Percentiles rank a stretch among this genome's conserved stretches.
Conservation (phyloP, 2,329 filamentous ascomycete species). For the Exophiala alcalophila region DNA sequence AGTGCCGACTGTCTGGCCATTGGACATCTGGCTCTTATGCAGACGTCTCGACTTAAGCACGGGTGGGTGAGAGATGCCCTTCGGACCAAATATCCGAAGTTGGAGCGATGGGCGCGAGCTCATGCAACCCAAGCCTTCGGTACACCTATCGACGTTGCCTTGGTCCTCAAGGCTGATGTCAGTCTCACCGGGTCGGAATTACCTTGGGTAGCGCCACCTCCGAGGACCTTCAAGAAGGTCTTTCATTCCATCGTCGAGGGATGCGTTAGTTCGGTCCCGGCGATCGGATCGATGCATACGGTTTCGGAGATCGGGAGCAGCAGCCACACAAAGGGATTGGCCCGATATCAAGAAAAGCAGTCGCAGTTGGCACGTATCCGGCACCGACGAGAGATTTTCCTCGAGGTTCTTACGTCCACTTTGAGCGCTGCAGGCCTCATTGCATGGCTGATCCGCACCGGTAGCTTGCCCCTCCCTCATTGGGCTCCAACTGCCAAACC, state of each 20-base stretch:
- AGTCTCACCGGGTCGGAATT: slow-evolving; percentile 11
- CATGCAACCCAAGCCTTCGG: slow-evolving; percentile 42
- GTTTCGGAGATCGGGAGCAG: slow-evolving; percentile 15
- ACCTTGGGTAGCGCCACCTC: slow-evolving; percentile 22
- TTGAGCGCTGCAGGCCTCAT: slow-evolving; percentile 13
- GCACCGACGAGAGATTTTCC: slow-evolving; percentile 17
- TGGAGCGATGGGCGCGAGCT: slow-evolving; percentile 47
- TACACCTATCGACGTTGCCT: slow-evolving; percentile 23
- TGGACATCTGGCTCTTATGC: slow-evolving; percentile 75
- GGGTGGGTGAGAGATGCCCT: slow-evolving; percentile 61
- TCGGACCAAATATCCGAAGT: slow-evolving; percentile 45
- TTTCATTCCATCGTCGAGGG: slow-evolving; percentile 15
- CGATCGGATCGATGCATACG: slow-evolving; percentile 11
- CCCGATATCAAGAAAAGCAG: slow-evolving; percentile 18
- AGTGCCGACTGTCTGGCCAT: slow-evolving; percentile 76
- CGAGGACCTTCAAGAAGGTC: slow-evolving; percentile 11
- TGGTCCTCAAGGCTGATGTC: slow-evolving; percentile 4
- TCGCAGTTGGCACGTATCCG: slow-evolving; percentile 14
- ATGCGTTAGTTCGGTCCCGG: slow-evolving; percentile 18
- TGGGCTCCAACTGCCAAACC: slow-evolving; percentile 5
- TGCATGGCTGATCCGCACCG: slow-evolving; percentile 33
- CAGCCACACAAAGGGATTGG: slow-evolving; percentile 1
- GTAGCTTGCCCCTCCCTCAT: slow-evolving; percentile 31
- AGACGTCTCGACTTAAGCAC: slow-evolving; percentile 59
- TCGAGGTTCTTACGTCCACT: slow-evolving; percentile 17